Base-by-base conservation (phyloP, 805 yeast genomes). In the Jamesozyma spencerorum region DNA sequence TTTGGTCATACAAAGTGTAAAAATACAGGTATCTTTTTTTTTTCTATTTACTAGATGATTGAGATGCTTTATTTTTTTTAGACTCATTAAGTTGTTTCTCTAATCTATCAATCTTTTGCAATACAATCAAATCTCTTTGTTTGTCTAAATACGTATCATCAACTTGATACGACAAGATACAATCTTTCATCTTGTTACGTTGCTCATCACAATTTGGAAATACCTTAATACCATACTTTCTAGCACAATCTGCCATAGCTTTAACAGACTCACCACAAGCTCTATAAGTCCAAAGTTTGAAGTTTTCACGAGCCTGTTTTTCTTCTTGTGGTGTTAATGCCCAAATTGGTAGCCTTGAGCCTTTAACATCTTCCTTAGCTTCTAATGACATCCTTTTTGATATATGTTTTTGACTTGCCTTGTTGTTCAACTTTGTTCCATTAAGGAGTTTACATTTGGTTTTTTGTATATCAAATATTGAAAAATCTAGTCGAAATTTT, bases 271-370 rank as follows among this genome's bases (percentile, higher is more conserved):
- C 80, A 50, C 78, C 85, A 57, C 94, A 84, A 42, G 64, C 58
- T 34, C 73, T 70, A 66, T 82, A 82, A 0, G 90, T 75, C 52
- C 69, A 68, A 43, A 66, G 71, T 57, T 82, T 75, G 79, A 88
- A 77, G 51, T 83, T 73, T 49, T 73, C 77, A 52, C 83, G 75
- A 28, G 81, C 78, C 43, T 77, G 73, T 60, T 77, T 78, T 55
- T 84, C 94, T 56, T 84, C 92, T 47, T 70, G 72, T 12, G 92
- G 90, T 0, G 85, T 74, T 18, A 84, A 64, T 47, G 81, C 73
- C 94, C 94, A 84, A 11, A 74, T 65, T 1, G 94, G 94, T 20
- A 83, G 63, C 47, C 57, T 63, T 19, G 41, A 31, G 4, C 35
- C 26, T 22, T 6, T 7, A 10, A 22, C 36, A 22, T 42, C 39